Percentiles rank a stretch among this genome's conserved stretches.
These are phyloP conservation scores for Phytophthora sojae DNA, from an alignment of 352 stramenopile genomes.

Conservation along the genomic window DNA sequence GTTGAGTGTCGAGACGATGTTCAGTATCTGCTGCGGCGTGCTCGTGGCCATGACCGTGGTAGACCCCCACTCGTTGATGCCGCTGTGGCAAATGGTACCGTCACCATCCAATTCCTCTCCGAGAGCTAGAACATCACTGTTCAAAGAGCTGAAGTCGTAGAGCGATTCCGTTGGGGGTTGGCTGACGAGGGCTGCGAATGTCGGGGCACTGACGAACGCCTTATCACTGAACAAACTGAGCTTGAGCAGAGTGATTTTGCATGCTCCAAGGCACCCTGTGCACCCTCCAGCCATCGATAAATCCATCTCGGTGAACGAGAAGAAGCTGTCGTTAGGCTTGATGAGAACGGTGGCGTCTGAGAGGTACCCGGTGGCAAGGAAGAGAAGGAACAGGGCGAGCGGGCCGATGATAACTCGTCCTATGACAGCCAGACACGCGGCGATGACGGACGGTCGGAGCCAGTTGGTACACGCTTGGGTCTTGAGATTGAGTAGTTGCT, in stretches of 20 bases:
- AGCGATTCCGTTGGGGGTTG: conserved; percentile 7
- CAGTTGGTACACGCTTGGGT: neutral
- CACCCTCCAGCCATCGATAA: conserved; percentile 7
- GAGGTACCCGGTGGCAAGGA: neutral
- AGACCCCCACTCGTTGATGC: conserved; percentile 18
- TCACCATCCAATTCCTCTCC: conserved; percentile 1
- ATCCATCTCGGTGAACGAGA: conserved; percentile 1
- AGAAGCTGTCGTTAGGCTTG: conserved; percentile 3
- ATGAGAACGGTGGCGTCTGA: conserved; percentile 4
- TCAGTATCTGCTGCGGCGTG: conserved; percentile 8
- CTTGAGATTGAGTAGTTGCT: neutral
- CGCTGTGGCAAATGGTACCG: conserved; percentile 10
- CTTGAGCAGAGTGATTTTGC: conserved; percentile 12
- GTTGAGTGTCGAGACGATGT: conserved; percentile 1
- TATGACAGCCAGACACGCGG: neutral
- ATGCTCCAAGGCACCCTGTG: neutral
- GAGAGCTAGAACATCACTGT: neutral
- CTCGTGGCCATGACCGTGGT: neutral
- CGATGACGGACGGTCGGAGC: conserved; percentile 2
- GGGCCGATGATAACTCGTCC: conserved; percentile 1
- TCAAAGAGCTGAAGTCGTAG: conserved; percentile 22
- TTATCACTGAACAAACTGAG: neutral
- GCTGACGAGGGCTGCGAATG: neutral
- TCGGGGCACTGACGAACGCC: neutral
- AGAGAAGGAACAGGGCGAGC: neutral